Conservation (phyloP, 495 filamentous ascomycete species). For the Podospora pseudocomata region DNA sequence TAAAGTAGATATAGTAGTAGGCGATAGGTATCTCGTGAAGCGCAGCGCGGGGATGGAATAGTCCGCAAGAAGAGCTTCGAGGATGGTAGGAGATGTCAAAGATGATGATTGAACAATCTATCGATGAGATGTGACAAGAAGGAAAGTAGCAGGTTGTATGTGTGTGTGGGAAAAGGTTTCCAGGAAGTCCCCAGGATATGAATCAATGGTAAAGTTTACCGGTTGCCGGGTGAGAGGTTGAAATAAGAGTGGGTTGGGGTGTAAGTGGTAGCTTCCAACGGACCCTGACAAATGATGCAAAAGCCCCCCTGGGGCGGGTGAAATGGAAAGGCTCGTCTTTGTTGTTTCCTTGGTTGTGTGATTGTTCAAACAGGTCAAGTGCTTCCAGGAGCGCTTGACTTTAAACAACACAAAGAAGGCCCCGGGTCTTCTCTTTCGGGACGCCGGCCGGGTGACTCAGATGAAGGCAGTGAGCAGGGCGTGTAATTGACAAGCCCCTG, state of each 20-base stretch:
- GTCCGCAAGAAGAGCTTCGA: neutral
- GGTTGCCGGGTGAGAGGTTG: neutral
- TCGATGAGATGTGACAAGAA: neutral
- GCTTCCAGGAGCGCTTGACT: neutral
- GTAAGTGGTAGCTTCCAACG: conserved; percentile 2
- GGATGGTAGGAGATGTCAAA: neutral
- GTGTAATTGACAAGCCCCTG: conserved; percentile 2
- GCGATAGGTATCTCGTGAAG: neutral
- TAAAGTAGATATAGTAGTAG: neutral
- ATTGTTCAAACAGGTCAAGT: conserved; percentile 3
- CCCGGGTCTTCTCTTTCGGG: neutral
- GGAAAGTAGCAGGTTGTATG: neutral
- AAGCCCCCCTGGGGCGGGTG: neutral
- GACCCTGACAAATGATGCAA: neutral
- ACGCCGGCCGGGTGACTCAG: conserved; percentile 23
- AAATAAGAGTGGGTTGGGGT: neutral
- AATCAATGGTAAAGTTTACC: neutral
- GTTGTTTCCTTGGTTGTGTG: neutral
- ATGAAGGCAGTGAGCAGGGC: conserved; percentile 1
- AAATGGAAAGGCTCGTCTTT: neutral
- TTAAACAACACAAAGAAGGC: conserved; percentile 3
- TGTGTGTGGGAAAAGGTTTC: neutral
- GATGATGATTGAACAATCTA: neutral
- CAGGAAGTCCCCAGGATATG: neutral
- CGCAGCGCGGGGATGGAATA: neutral